Percentiles rank a stretch among this genome's conserved stretches.
Evolutionary conservation across 2,329 filamentous ascomycete genomes (phyloP).

Genomic region (Ceratocystiopsis minuta): DNA sequence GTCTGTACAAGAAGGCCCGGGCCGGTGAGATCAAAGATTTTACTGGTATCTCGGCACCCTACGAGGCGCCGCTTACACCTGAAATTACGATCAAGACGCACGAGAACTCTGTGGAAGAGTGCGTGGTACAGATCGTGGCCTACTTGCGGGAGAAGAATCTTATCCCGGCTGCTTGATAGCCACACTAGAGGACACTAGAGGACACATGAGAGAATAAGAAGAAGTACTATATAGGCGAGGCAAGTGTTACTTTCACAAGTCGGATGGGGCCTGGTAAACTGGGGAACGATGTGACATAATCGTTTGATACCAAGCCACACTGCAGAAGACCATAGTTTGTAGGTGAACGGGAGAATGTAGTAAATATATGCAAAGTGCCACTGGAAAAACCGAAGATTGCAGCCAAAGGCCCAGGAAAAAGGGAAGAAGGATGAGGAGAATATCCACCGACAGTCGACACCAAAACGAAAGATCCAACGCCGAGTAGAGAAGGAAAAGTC

Average conservation of each 20-base stretch:
- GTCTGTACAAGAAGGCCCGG: constrained; percentile 90
- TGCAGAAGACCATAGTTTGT: no score
- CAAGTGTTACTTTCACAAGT: no score
- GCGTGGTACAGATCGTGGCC: constrained; percentile 64
- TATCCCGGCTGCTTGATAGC: constrained; percentile 12
- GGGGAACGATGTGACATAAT: no score
- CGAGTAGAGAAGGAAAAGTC: neutral
- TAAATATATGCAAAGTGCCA: no score
- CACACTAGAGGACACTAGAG: neutral
- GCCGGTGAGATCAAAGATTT: constrained; percentile 93
- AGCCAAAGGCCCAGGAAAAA: no score
- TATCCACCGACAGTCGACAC: no score
- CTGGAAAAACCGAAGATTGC: no score
- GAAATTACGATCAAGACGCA: constrained; percentile 80
- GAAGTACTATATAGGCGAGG: neutral
- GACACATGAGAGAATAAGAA: neutral
- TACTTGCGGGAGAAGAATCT: constrained; percentile 58
- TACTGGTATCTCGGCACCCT: constrained; percentile 86
- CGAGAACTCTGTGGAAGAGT: constrained; percentile 71
- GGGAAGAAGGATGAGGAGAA: no score
- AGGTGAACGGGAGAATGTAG: no score
- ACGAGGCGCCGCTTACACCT: constrained; percentile 70
- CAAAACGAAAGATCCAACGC: no score
- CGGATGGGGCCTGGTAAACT: no score
- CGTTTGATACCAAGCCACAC: no score